These are phyloP conservation scores for Boletus vinaceobasis DNA, from an alignment of 768 basidiomycete species.

Conservation along the genomic window DNA sequence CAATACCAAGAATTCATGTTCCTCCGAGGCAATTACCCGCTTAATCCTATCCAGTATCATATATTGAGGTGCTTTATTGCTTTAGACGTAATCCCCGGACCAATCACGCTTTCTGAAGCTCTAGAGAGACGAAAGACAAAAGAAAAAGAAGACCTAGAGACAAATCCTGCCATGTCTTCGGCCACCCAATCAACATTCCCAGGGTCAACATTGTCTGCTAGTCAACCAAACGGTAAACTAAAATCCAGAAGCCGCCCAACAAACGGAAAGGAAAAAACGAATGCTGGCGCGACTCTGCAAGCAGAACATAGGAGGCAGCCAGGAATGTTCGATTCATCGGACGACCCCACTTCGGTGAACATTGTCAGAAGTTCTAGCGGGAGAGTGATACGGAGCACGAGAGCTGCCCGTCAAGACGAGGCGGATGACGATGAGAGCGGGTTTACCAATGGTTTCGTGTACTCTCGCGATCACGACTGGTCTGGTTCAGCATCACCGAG, in stretches of 20 bases:
- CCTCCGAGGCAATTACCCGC: conserved; percentile 50
- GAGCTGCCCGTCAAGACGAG: conserved; percentile 26
- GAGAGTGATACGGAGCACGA: conserved; percentile 31
- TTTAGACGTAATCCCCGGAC: conserved; percentile 64
- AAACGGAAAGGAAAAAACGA: conserved; percentile 31
- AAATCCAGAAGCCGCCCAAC: conserved; percentile 40
- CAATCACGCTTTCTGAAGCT: conserved; percentile 59
- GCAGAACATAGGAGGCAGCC: conserved; percentile 22
- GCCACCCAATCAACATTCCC: conserved; percentile 28
- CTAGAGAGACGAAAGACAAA: conserved; percentile 50
- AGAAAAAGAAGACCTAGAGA: conserved; percentile 55
- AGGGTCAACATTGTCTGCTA: conserved; percentile 17
- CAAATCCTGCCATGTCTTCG: conserved; percentile 50
- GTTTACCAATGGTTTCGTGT: conserved; percentile 22
- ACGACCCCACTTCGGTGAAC: conserved; percentile 16
- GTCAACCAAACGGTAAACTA: conserved; percentile 31
- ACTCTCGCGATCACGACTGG: conserved; percentile 23
- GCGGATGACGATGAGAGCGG: conserved; percentile 23
- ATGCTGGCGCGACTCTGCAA: conserved; percentile 28
- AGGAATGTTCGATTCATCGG: conserved; percentile 16
- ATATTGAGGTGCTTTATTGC: conserved; percentile 2
- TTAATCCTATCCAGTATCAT: background rate
- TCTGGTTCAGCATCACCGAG: conserved; percentile 24
- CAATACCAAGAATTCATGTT: conserved; percentile 71
- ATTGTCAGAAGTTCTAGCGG: conserved; percentile 30